Evolutionary conservation across 495 filamentous ascomycete species (phyloP).

Genomic region (Penicillium alfredii): DNA sequence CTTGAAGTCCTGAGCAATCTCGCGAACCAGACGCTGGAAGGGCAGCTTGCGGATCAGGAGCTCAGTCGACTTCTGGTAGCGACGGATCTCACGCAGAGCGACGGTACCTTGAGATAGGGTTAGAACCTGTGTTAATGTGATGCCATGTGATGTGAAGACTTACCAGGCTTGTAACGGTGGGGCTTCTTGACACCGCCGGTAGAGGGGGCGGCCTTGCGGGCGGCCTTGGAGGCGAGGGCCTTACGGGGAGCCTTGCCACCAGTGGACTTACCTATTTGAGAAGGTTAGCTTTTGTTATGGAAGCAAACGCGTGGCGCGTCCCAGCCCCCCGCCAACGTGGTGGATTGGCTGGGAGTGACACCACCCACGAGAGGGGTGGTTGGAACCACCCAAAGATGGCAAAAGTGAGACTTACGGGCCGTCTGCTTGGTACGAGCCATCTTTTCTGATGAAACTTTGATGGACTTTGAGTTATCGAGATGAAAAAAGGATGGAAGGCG

Average conservation of each 20-base stretch:
- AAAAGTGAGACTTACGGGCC: constrained; percentile 67
- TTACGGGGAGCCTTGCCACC: constrained; percentile 99
- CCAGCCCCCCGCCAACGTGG: too few relatives aligned
- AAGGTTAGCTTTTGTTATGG: constrained; percentile 33
- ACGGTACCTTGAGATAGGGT: constrained; percentile 67
- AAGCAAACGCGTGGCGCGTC: constrained; percentile 12
- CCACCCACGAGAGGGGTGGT: too few relatives aligned
- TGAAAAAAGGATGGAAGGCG: constrained; percentile 41
- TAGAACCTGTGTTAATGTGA: constrained; percentile 30
- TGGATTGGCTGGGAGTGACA: too few relatives aligned
- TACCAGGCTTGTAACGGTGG: constrained; percentile 99
- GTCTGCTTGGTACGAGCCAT: constrained; percentile 99
- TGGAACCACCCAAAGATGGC: too few relatives aligned
- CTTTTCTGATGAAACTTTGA: constrained; percentile 43
- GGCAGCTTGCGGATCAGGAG: constrained; percentile 99
- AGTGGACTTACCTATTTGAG: constrained; percentile 74
- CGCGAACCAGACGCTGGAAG: constrained; percentile 99
- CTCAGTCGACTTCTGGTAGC: constrained; percentile 99
- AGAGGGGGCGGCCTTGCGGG: constrained; percentile 69
- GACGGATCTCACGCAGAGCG: constrained; percentile 99
- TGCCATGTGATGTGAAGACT: constrained; percentile 18
- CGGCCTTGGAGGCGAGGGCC: constrained; percentile 87
- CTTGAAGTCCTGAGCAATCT: constrained; percentile 99
- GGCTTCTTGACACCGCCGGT: constrained; percentile 99
- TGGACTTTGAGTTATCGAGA: constrained; percentile 48